These are phyloP conservation scores for Cercophora sp. DNA, from an alignment of 495 filamentous ascomycete genomes.

Conservation along the genomic window DNA sequence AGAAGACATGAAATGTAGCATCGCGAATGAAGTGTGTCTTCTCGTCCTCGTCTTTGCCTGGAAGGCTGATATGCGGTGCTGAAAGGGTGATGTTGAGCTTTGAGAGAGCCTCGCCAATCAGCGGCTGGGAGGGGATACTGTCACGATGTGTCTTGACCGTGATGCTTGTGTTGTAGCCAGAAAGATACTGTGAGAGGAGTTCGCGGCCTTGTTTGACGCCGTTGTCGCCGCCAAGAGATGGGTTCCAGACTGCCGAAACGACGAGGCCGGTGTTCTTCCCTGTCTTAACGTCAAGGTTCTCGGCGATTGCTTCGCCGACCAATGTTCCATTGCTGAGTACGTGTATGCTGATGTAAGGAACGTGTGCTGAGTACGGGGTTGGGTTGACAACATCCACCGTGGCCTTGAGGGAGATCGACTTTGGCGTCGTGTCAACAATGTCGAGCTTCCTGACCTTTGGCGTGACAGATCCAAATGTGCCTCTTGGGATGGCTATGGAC, in stretches of 20 bases:
- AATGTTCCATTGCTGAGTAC: conserved; percentile 67
- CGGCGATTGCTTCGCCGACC: conserved; percentile 67
- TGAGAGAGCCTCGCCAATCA: conserved; percentile 68
- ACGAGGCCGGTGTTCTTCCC: conserved; percentile 70
- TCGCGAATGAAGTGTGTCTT: conserved; percentile 70
- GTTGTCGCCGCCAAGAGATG: conserved; percentile 56
- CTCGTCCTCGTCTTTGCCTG: conserved; percentile 45
- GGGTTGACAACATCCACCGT: conserved; percentile 83
- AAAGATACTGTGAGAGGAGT: conserved; percentile 79
- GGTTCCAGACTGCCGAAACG: conserved; percentile 72
- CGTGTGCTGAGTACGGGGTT: conserved; percentile 70
- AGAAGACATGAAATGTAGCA: conserved; percentile 80
- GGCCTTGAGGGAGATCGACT: conserved; percentile 64
- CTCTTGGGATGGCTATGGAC: conserved; percentile 33
- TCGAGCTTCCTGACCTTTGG: conserved; percentile 61
- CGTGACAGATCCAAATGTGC: conserved; percentile 45
- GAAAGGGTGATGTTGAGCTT: conserved; percentile 62
- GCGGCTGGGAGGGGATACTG: conserved; percentile 70
- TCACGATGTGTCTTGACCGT: conserved; percentile 62
- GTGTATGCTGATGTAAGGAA: conserved; percentile 76
- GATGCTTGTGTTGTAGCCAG: conserved; percentile 78
- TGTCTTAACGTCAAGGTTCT: conserved; percentile 54
- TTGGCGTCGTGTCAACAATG: conserved; percentile 63
- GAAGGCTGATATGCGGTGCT: conserved; percentile 59
- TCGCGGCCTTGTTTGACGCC: conserved; percentile 61